Evolutionary conservation across 495 filamentous ascomycete species (phyloP).

Genomic region (Penicillium angulare): DNA sequence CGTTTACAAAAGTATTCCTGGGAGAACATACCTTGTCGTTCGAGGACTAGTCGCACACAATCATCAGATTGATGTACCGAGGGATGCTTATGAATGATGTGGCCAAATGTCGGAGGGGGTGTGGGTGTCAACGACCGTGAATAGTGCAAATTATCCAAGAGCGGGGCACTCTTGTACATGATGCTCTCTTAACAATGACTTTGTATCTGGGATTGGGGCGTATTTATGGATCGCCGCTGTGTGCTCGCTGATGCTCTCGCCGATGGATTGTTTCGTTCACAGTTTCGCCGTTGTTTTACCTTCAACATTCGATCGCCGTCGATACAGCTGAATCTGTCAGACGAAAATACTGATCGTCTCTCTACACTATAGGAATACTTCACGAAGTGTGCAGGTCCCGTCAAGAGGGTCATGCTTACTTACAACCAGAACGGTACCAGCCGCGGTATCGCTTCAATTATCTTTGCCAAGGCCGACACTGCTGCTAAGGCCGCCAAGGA

Average conservation of each 20-base stretch:
- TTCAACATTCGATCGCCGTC: constrained; percentile 21
- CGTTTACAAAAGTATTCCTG: constrained; percentile 2
- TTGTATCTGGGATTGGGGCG: neutral
- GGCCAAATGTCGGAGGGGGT: neutral
- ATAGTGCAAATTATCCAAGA: too few species aligned
- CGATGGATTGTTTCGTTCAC: constrained; percentile 26
- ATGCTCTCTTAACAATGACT: too few species aligned
- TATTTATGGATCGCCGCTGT: constrained; percentile 48
- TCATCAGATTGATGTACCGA: constrained; percentile 6
- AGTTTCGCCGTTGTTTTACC: constrained; percentile 25
- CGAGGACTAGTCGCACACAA: constrained; percentile 10
- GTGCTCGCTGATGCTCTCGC: constrained; percentile 68
- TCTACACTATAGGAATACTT: constrained; percentile 87
- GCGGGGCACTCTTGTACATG: neutral
- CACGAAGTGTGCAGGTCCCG: constrained; percentile 77
- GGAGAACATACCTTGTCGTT: constrained; percentile 7
- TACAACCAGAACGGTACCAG: constrained; percentile 91
- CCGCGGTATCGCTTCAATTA: constrained; percentile 80
- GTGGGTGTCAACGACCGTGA: neutral
- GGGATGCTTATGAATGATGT: neutral
- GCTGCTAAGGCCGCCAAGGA: constrained; percentile 76
- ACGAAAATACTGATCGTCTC: constrained; percentile 42
- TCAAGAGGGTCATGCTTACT: constrained; percentile 83
- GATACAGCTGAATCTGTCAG: constrained; percentile 19
- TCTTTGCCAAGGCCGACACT: constrained; percentile 72